Evolutionary conservation across 129 eudicot genomes (phyloP), one percentile per base, ranked within the genome.

Genomic region (Lactuca sativa): DNA sequence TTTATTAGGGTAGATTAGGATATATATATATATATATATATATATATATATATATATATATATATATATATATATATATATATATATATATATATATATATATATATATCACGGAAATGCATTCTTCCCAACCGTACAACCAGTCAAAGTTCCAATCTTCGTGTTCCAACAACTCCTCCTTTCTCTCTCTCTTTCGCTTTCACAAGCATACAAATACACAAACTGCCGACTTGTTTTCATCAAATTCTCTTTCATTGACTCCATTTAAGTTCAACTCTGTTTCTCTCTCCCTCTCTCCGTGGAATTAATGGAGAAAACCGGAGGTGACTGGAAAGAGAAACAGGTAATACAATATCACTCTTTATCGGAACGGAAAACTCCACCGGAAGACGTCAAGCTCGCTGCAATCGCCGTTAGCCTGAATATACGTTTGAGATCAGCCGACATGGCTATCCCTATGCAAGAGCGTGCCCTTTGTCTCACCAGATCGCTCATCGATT

Each of bases 381-480:
- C 66, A 49, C 38, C 76, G 11, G 78, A 85, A 59, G 81, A 76
- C 40, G 63, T 77, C 32, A 84, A 75, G 78, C 66, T 85, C 14
- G 92, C 90, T 16, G 95, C 86, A 5, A 16, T 83, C 13, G 86
- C 92, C 4, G 75, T 82, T 57, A 74, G 67, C 57, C 84, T 88
- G 51, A 77, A 82, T 67, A 38, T 82, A 44, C 81, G 86, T 30
- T n/a, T 91, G 69, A 78, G 85, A 69, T 79, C 92, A 49, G 88
- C 88, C 52, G 95, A 91, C 64, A 91, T 91, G 97, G 90, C 97
- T 0, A 21, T 34, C 34, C 21, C 84, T 47, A 79, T 91, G 97
- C 95, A 85, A 76, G 92, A 88, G 53, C 95, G 78, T 9, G 96
- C 96, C 67, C 64, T 91, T 16, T 81, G 90, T 57, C 79, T 63